Conservation (phyloP, 495 filamentous ascomycete genomes). For the Staphylotrichum longicolle region DNA sequence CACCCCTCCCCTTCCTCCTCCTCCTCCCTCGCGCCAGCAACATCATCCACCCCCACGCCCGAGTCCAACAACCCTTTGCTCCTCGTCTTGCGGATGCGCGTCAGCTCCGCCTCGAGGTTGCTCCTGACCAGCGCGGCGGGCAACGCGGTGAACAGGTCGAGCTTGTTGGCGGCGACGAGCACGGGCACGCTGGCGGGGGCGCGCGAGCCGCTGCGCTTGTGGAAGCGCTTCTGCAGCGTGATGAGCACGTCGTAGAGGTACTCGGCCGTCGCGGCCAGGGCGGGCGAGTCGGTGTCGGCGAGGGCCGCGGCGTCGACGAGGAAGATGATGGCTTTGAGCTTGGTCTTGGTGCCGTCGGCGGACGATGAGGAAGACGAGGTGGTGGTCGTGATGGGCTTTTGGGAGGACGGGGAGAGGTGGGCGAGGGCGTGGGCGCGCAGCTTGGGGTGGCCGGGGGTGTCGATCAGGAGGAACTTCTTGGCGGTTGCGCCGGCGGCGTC, state of each 20-base stretch:
- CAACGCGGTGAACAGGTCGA: slow-evolving; percentile 90
- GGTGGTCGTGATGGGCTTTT: slow-evolving; percentile 51
- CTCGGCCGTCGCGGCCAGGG: slow-evolving; percentile 36
- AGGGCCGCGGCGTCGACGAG: slow-evolving; percentile 81
- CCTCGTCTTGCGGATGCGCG: slow-evolving; percentile 70
- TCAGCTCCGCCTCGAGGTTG: slow-evolving; percentile 77
- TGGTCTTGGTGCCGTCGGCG: slow-evolving; percentile 38
- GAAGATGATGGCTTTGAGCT: slow-evolving; percentile 77
- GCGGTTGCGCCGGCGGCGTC: slow-evolving; percentile 52
- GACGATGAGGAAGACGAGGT: slow-evolving; percentile 54
- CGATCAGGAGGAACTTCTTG: slow-evolving; percentile 70
- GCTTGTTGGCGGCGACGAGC: slow-evolving; percentile 87
- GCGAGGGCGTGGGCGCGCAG: slow-evolving; percentile 63
- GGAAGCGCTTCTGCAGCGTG: slow-evolving; percentile 68
- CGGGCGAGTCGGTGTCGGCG: slow-evolving; percentile 49
- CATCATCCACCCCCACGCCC: slow-evolving; percentile 61
- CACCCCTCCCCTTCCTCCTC: slow-evolving; percentile 71
- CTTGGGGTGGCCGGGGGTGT: slow-evolving; percentile 96
- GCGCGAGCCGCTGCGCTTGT: slow-evolving; percentile 55
- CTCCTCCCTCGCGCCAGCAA: slow-evolving; percentile 33
- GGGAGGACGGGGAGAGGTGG: slow-evolving; percentile 61
- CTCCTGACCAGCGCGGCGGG: slow-evolving; percentile 74
- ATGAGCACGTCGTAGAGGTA: slow-evolving; percentile 88
- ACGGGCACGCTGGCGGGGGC: slow-evolving; percentile 65
- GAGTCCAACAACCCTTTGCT: slow-evolving; percentile 79